These are phyloP conservation scores for Hamigera avellanea DNA, from an alignment of 495 filamentous ascomycete genomes.

Conservation along the genomic window DNA sequence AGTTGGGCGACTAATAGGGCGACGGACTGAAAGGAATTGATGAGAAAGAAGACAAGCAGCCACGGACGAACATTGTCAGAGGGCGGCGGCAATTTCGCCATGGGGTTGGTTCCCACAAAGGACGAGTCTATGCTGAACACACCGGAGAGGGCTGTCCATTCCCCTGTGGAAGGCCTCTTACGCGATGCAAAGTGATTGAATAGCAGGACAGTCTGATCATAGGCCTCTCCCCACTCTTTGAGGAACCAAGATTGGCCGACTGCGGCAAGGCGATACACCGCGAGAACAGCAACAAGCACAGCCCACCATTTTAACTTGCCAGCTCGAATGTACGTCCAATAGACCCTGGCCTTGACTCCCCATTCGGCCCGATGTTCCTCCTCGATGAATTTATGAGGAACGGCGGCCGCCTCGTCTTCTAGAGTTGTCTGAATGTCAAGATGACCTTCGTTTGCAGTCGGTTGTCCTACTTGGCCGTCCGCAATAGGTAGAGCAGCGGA, in stretches of 20 bases:
- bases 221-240: slow-evolving; percentile 75
- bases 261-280: slow-evolving; percentile 45
- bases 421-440: slow-evolving; percentile 20
- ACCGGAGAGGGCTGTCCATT: not conserved
- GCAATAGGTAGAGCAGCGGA: slow-evolving; percentile 9
- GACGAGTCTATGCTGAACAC: no score
- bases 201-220: slow-evolving; percentile 26
- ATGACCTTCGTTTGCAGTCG: slow-evolving; percentile 20
- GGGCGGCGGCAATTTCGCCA: slow-evolving; percentile 52
- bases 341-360: slow-evolving; percentile 60
- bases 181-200: slow-evolving; percentile 3
- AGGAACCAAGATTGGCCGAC: slow-evolving; percentile 67
- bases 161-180: not conserved
- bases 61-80: slow-evolving; percentile 59
- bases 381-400: slow-evolving; percentile 69
- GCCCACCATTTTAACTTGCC: slow-evolving; percentile 64
- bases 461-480: slow-evolving; percentile 7
- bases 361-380: slow-evolving; percentile 69
- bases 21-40: slow-evolving; percentile 48
- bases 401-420: slow-evolving; percentile 35
- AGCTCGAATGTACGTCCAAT: slow-evolving; percentile 74
- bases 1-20: slow-evolving; percentile 40
- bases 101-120: no score
- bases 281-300: slow-evolving; percentile 43
- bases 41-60: slow-evolving; percentile 52